Evolutionary conservation across 2,329 filamentous ascomycete species (phyloP), one percentile per base, ranked within the genome.

Genomic region (Ophiognomonia clavigignenti-juglandacearum): DNA sequence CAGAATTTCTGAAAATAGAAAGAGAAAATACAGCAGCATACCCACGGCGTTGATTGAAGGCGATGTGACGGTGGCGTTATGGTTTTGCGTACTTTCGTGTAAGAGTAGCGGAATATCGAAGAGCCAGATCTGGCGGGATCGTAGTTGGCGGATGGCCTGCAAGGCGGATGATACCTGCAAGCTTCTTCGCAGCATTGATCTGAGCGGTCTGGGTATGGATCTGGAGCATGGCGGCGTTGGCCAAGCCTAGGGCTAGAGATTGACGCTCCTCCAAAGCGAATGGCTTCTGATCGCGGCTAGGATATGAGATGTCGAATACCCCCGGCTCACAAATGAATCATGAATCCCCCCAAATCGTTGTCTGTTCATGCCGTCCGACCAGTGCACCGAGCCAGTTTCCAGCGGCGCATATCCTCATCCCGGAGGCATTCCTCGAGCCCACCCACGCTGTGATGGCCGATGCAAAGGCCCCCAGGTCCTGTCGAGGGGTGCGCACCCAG

Each of bases 371-470:
- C 36, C 67, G 64, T n/a, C 77, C 78, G 40, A 80, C 67, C 55
- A 85, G 70, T 43, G 68, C 69, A 10, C 80, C 80, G 34, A 86
- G 70, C 76, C 83, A 88, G 60, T 83, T 78, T 23, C 82, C 81
- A 49, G 74, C 79, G 18, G 74, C 75, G 47, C 65, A 70, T 13
- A 87, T 60, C 38, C 73, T 70, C 19, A 88, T 67, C 19, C 75
- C 66, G 57, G 72, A 74, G n/a, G 64, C 57, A 8, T 66, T 65
- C 9, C 68, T 64, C 4, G 63, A 64, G 20, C 80, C 79, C 41
- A 73, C 66, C 77, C 82, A 89, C 1, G 83, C 81, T 4, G 83
- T 80, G 13, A 86, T 65, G 3, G 82, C 85, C 0, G 80, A 83
- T 0, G 82, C 69, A 45, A 89, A 77, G 1, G 74, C 71, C 1